These are phyloP conservation scores for Brassica carinata DNA, from an alignment of 345 rosid species.

Conservation along the genomic window DNA sequence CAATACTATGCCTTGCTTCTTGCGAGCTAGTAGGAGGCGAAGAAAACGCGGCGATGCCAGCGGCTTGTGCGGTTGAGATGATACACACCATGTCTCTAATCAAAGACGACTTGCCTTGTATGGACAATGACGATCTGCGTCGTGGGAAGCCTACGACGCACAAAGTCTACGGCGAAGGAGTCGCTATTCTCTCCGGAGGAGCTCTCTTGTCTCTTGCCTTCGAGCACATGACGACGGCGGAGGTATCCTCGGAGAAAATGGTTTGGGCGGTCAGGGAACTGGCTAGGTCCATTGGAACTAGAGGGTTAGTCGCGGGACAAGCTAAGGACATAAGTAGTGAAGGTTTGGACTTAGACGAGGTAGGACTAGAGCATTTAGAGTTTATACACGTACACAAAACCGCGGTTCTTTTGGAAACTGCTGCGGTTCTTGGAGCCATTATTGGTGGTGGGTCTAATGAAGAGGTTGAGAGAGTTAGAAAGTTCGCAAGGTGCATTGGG, in stretches of 20 bases:
- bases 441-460: constrained; percentile 71
- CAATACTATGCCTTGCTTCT: constrained; percentile 62
- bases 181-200: constrained; percentile 60
- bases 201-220: constrained; percentile 65
- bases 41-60: constrained; percentile 49
- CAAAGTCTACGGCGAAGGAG: constrained; percentile 55
- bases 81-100: constrained; percentile 69
- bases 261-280: constrained; percentile 69
- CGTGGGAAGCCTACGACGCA: constrained; percentile 68
- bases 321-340: constrained; percentile 82
- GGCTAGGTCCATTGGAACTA: constrained; percentile 64
- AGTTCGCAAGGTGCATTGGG: constrained; percentile 71
- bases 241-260: constrained; percentile 45
- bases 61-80: constrained; percentile 77
- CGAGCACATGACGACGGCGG: constrained; percentile 43
- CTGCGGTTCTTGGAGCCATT: constrained; percentile 86
- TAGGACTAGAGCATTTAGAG: constrained; percentile 70
- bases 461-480: constrained; percentile 73
- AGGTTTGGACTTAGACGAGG: constrained; percentile 45
- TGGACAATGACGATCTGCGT: constrained; percentile 69
- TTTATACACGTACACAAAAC: constrained; percentile 87
- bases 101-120: constrained; percentile 75
- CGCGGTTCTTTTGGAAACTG: constrained; percentile 66
- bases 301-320: constrained; percentile 87
- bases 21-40: constrained; percentile 68